Evolutionary conservation across 345 rosid genomes (phyloP).

Genomic region (Melastoma malabathricum): DNA sequence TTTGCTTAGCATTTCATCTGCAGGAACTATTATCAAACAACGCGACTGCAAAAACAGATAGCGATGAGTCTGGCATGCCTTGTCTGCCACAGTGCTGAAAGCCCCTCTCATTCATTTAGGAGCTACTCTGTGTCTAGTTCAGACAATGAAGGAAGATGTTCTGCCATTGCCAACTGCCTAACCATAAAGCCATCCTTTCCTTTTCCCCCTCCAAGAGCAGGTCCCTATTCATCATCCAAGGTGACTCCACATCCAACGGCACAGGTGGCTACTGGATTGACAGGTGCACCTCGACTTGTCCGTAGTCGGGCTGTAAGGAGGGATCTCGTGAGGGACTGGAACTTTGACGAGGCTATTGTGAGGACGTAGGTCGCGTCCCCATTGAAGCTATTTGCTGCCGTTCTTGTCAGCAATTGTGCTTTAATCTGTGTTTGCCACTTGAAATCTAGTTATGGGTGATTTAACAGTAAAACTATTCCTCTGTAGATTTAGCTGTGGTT

Average conservation of each 20-base stretch:
- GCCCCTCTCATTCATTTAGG: conserved; percentile 86
- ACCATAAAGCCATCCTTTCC: conserved; percentile 52
- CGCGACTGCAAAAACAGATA: conserved; percentile 1
- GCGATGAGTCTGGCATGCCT: conserved; percentile 86
- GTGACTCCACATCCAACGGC: conserved; percentile 65
- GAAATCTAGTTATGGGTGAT: no score
- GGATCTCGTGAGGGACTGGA: conserved; percentile 95
- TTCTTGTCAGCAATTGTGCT: no score
- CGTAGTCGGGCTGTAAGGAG: conserved; percentile 83
- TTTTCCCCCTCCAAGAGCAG: conserved; percentile 35
- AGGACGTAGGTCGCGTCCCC: not conserved
- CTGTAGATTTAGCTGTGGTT: no score
- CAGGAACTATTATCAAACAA: no score
- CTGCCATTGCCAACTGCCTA: conserved; percentile 60
- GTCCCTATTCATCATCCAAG: conserved; percentile 53
- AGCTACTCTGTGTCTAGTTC: conserved; percentile 92
- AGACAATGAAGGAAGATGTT: conserved; percentile 80
- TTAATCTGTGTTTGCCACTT: no score
- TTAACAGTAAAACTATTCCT: no score
- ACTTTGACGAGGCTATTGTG: conserved; percentile 41
- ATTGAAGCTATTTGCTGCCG: not conserved
- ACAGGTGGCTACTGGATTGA: conserved; percentile 24
- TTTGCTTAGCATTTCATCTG: no score
- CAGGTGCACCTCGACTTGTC: conserved; percentile 67
- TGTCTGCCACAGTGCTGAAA: conserved; percentile 78